Evolutionary conservation across 305 asterid genomes (phyloP).

Genomic region (Solanum hybrid): DNA sequence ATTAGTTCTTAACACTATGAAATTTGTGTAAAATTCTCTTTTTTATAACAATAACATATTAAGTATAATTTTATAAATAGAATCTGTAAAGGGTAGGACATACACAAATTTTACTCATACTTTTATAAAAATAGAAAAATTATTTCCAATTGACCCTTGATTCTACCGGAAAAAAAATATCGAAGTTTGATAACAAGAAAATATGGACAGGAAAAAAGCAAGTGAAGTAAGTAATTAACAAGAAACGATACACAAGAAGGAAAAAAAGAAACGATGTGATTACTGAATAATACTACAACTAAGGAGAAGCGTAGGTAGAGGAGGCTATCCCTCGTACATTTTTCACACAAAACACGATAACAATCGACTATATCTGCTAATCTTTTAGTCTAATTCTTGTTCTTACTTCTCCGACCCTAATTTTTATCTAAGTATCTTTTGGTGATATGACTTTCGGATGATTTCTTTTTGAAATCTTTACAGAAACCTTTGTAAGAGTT

Average conservation of each 20-base stretch:
- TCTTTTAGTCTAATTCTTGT: not conserved
- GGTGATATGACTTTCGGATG: no score
- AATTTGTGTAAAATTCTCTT: no score
- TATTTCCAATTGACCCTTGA: not conserved
- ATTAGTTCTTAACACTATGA: no score
- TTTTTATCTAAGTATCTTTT: not conserved
- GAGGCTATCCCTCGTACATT: not conserved
- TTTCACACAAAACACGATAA: not conserved
- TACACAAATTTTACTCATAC: not conserved
- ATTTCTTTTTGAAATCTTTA: no score
- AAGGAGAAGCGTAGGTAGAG: not conserved
- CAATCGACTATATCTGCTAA: not conserved
- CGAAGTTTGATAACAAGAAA: not conserved
- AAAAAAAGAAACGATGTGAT: no score
- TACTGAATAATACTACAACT: not conserved
- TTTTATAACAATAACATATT: no score
- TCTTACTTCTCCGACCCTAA: no score
- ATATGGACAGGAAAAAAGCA: no score
- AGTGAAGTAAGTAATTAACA: no score
- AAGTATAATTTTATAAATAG: no score
- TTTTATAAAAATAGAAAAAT: not conserved
- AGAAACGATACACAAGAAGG: not conserved
- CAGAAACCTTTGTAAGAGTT: no score
- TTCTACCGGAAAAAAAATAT: no score
- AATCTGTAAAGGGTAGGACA: not conserved